phyloP scores from a whole-genome alignment of 768 basidiomycete genomes.

The Mycena alexandri region DNA sequence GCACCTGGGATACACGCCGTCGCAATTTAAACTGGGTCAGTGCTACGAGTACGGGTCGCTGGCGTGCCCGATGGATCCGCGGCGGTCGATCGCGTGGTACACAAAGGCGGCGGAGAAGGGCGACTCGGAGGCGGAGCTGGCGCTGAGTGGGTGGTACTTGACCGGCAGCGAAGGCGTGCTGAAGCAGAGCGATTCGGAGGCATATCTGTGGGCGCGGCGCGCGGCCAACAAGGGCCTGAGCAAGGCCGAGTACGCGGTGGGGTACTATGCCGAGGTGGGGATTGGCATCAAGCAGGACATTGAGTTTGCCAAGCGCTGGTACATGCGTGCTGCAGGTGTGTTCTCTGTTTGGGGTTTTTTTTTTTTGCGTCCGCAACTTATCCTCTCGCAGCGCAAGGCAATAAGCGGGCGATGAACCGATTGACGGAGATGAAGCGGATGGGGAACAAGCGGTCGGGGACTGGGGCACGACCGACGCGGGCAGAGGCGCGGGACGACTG shows the following conservation, averaged over 20 bases:
- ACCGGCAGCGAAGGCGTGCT: conserved; percentile 95
- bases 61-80: conserved; percentile 92
- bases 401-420: conserved; percentile 96
- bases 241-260: conserved; percentile 99
- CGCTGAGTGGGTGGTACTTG: conserved; percentile 97
- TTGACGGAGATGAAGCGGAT: conserved; percentile 95
- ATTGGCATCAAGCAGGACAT: conserved; percentile 97
- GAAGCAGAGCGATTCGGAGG: conserved; percentile 98
- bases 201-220: conserved; percentile 97
- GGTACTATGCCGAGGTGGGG: conserved; percentile 97
- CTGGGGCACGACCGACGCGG: conserved; percentile 84
- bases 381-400: conserved; percentile 84
- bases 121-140: conserved; percentile 93
- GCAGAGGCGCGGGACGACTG: conserved; percentile 96
- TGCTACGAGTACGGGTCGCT: conserved; percentile 94
- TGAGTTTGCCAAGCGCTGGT: conserved; percentile 98
- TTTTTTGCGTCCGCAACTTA: conserved; percentile 14
- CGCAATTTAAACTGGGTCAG: conserved; percentile 95
- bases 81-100: conserved; percentile 97
- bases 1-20: conserved; percentile 92
- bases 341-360: conserved; percentile 35
- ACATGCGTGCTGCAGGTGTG: conserved; percentile 98
- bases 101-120: conserved; percentile 98
- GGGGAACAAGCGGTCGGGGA: conserved; percentile 82
- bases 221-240: conserved; percentile 97